Percentiles rank a stretch among this genome's conserved stretches.
These are phyloP conservation scores for Aeschynomene evenia DNA, from an alignment of 306 rosid genomes.

Conservation along the genomic window DNA sequence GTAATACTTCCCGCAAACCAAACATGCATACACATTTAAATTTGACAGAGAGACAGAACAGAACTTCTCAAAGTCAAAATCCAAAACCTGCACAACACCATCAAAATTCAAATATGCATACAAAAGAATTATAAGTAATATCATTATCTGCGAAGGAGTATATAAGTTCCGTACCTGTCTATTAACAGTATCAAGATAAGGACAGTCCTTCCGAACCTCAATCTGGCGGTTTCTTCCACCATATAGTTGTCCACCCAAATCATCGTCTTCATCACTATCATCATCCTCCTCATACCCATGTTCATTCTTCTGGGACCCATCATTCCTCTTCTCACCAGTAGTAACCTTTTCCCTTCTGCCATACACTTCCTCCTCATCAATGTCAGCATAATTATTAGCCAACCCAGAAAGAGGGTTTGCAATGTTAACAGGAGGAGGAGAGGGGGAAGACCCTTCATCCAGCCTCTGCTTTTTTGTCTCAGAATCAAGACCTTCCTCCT, in stretches of 20 bases:
- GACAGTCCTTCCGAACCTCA: conserved; percentile 93
- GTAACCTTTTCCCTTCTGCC: conserved; percentile 21
- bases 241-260: conserved; percentile 37
- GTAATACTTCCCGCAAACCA: conserved; percentile 94
- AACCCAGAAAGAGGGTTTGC: conserved; percentile 56
- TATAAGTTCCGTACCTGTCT: conserved; percentile 67
- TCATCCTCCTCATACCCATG: conserved; percentile 38
- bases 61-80: conserved; percentile 94
- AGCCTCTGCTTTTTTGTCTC: conserved; percentile 40
- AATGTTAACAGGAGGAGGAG: conserved; percentile 40
- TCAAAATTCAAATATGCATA: neutral
- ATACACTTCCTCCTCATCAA: conserved; percentile 49
- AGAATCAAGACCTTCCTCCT: conserved; percentile 28
- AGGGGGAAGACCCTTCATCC: conserved; percentile 38
- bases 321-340: conserved; percentile 30
- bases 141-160: neutral
- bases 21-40: conserved; percentile 90
- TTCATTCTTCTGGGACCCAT: conserved; percentile 40
- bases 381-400: conserved; percentile 54
- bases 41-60: conserved; percentile 89
- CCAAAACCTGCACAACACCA: conserved; percentile 72
- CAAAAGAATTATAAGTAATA: conserved; percentile 4
- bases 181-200: conserved; percentile 93
- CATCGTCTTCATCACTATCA: conserved; percentile 60
- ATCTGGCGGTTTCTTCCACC: conserved; percentile 65